Evolutionary conservation across 2,329 filamentous ascomycete genomes (phyloP), one percentile per base, ranked within the genome.

Genomic region (Neurospora sp.): DNA sequence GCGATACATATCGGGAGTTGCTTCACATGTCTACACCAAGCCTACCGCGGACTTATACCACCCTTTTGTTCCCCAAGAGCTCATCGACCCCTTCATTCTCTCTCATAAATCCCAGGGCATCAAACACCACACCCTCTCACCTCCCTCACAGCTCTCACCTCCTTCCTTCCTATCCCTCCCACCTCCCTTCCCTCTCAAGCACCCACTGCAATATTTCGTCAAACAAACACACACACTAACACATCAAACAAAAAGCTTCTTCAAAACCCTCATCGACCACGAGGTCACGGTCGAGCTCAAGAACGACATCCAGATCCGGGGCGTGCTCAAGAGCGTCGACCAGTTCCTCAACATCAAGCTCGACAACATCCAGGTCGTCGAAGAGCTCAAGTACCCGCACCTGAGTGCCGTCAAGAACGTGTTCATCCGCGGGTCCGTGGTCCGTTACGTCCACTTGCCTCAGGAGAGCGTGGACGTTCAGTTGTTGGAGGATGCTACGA

Each of bases 331-430:
- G 85, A 96, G 92, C 78, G 95, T 99, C 75, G 96, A 99, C 80
- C 96, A 98, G 84, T 99, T 97, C 82, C 89, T 99, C 78, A 99
- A 99, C 83, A 97, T 99, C 83, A 98, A 98, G 85, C 89, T 99
- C 68, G 96, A 99, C 78, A 93, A 97, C 78, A 96, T 98, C 72
- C 87, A 90, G 73, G 95, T 98, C 39, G 87, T 97, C 36, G 94
- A 99, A 75, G 93, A 98, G 82, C 84, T 96, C 78, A 93, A 94
- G 81, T 98, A 97, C 80, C 96, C 96, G 68, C 96, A 99, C 81
- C 82, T 99, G 80, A 89, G 86, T 80, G 88, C 93, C 19, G 93
- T 97, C 74, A 97, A 96, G 84, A 97, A 97, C 78, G 93, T 97
- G 82, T 97, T 97, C 79, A 97, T 97, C 77, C 88, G 94, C 77